Conservation (phyloP, 2,329 filamentous ascomycete species). For the Metarhizium humberi region DNA sequence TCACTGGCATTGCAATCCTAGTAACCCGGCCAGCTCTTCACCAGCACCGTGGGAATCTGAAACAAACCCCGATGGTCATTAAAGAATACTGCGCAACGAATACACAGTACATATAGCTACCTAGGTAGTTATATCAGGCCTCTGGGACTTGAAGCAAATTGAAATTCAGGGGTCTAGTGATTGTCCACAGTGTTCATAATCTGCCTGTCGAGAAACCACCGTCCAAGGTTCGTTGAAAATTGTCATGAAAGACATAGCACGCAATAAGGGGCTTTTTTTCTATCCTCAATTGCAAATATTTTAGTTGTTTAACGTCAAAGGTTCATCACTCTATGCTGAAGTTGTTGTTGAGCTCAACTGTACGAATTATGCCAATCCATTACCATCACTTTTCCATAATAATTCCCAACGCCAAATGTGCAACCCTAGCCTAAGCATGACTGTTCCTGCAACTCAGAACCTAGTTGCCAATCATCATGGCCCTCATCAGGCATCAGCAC, state of each 20-base stretch:
- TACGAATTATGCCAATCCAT: background rate
- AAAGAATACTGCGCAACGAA: no score
- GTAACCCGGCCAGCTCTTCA: no score
- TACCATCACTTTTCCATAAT: background rate
- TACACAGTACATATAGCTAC: no score
- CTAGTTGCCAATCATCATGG: background rate
- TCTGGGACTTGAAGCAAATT: no score
- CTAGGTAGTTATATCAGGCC: no score
- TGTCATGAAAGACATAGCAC: no score
- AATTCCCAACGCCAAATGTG: background rate
- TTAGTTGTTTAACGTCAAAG: background rate
- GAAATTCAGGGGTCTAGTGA: no score
- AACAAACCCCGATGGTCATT: no score
- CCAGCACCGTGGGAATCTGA: background rate
- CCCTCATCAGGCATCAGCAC: background rate
- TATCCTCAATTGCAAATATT: background rate
- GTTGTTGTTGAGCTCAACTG: constrained; percentile 7
- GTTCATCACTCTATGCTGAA: background rate
- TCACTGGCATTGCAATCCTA: no score
- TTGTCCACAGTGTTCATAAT: no score
- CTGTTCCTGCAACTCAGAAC: background rate
- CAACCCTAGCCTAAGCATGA: background rate
- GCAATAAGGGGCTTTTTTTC: background rate
- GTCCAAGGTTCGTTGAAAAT: no score
- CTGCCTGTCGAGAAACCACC: no score